A percentile compares a stretch with the other conserved stretches of the same genome.
phyloP scores from a whole-genome alignment of 768 basidiomycete genomes.

The Nevesoporus exiguus region DNA sequence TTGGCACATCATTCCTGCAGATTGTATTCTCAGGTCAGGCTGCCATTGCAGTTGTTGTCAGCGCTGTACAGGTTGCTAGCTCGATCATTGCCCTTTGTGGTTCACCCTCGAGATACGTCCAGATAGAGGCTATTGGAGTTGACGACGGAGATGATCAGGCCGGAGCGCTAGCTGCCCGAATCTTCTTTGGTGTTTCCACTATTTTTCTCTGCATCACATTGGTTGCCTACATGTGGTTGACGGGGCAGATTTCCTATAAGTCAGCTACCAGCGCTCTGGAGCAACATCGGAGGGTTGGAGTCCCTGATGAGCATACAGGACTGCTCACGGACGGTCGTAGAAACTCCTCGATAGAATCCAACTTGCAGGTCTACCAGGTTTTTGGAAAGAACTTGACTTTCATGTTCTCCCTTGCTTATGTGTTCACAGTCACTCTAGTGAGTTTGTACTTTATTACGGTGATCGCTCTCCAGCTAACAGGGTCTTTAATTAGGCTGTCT shows the following conservation, averaged over 20 bases:
- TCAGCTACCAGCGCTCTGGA: background rate
- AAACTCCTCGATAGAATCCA: background rate
- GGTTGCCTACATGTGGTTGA: background rate
- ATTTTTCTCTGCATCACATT: background rate
- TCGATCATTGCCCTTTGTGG: constrained; percentile 1
- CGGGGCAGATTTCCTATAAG: background rate
- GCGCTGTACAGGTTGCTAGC: background rate
- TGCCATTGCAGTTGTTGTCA: background rate
- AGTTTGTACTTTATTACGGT: background rate
- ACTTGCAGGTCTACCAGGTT: background rate
- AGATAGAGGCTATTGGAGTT: background rate
- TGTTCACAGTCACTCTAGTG: background rate
- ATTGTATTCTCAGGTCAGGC: background rate
- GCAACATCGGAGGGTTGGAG: background rate
- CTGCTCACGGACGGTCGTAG: background rate
- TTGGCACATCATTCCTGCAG: background rate
- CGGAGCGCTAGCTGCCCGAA: background rate
- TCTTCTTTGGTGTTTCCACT: background rate
- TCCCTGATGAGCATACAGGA: background rate
- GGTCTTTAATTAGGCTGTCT: background rate
- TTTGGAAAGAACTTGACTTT: constrained; percentile 1
- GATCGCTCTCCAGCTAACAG: background rate
- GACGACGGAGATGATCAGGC: background rate
- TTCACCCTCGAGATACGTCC: background rate
- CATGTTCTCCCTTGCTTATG: background rate